phyloP scores from a whole-genome alignment of 257 asterid genomes.

The Gynochthodes officinalis region DNA sequence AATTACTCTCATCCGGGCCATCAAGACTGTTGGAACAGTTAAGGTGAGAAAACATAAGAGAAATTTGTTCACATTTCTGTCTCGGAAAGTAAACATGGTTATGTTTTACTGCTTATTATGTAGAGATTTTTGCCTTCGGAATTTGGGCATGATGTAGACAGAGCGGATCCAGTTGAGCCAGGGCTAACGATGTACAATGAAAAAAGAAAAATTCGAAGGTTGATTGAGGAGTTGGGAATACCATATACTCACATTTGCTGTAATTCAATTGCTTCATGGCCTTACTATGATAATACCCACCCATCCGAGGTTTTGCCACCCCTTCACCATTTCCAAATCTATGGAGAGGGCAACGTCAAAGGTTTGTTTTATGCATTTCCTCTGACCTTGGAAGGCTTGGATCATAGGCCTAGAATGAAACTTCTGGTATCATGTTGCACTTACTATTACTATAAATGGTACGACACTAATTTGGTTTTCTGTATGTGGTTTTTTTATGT shows the following conservation, averaged over 20 bases:
- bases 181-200: constrained; percentile 36
- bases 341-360: constrained; percentile 38
- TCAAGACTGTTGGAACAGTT: constrained; percentile 28
- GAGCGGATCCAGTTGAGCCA: constrained; percentile 36
- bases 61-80: too few relatives aligned
- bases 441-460: too few relatives aligned
- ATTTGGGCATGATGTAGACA: constrained; percentile 42
- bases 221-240: constrained; percentile 26
- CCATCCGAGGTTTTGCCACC: constrained; percentile 36
- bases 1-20: constrained; percentile 26
- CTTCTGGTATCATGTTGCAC: too few relatives aligned
- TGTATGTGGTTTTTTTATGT: background rate
- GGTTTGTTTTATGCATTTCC: constrained; percentile 13
- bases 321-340: constrained; percentile 32
- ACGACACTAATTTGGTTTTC: too few relatives aligned
- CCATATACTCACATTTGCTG: constrained; percentile 37
- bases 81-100: too few relatives aligned
- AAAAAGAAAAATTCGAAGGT: constrained; percentile 29
- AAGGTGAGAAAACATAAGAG: too few relatives aligned
- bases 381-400: too few relatives aligned
- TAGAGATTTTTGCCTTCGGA: constrained; percentile 42
- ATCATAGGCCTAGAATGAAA: too few relatives aligned
- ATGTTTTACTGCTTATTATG: background rate
- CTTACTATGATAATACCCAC: constrained; percentile 33
- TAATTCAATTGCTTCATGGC: constrained; percentile 42